Conservation (phyloP, 108 stramenopile genomes). For the Cyclotella atomus region DNA sequence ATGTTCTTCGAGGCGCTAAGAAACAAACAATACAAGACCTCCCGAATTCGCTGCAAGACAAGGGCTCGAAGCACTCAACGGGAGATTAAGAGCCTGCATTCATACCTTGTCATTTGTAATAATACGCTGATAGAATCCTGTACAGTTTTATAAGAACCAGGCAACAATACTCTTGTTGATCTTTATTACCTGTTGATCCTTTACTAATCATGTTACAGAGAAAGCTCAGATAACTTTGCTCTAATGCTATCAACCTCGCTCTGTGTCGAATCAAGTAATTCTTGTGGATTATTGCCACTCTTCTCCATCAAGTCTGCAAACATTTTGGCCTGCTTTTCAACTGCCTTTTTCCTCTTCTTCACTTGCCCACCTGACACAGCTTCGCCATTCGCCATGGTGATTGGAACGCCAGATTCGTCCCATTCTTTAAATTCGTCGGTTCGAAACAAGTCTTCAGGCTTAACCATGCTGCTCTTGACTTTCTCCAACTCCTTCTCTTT, state of each 20-base stretch:
- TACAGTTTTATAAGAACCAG: too few species aligned
- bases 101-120: too few species aligned
- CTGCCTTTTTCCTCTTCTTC: conserved; percentile 55
- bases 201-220: conserved; percentile 37
- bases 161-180: too few species aligned
- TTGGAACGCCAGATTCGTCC: conserved; percentile 57
- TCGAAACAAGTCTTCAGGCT: conserved; percentile 52
- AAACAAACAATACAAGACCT: neutral
- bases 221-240: conserved; percentile 37
- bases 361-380: conserved; percentile 50
- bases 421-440: conserved; percentile 63
- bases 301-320: conserved; percentile 51
- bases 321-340: conserved; percentile 53
- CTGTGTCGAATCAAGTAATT: conserved; percentile 45
- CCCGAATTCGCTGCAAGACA: neutral
- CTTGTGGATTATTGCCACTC: conserved; percentile 47
- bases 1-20: neutral
- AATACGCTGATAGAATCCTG: too few species aligned
- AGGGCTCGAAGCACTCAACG: neutral
- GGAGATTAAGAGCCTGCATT: neutral
- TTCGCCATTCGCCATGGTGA: conserved; percentile 46
- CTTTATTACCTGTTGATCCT: too few species aligned
- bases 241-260: conserved; percentile 47
- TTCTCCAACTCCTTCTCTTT: conserved; percentile 56
- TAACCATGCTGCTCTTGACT: conserved; percentile 50